Evolutionary conservation across 768 basidiomycete genomes (phyloP), one percentile per base, ranked within the genome.

Genomic region (Suillus brevipes): DNA sequence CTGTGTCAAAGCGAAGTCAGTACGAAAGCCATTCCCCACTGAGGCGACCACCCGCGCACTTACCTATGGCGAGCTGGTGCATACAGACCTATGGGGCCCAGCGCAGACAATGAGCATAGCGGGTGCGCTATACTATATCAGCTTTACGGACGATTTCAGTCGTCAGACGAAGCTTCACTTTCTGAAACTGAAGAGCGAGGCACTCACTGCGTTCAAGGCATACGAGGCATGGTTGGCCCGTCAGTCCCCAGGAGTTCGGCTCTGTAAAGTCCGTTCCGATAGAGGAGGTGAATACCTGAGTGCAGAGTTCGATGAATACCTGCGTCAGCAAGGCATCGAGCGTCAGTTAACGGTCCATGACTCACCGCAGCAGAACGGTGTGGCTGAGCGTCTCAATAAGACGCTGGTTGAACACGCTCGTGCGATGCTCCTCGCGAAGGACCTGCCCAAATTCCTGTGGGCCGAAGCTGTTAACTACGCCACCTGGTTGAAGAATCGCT

Each of bases 401-500:
- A 76, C 74, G 1, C 64, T 78, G 3, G 55, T 75, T 13, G 73
- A 77, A 8, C 52, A 68, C 3, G 69, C 66, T 0, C 63, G 74
- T 0, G 64, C 69, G 1, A 65, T 78, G 60, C 64, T 78, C 2
- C 23, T 61, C 1, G 74, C 74, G 18, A 56, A 68, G 0, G 61
- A 69, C 3, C 63, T 78, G 12, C 71, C 72, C 0, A 58, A 64
- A 43, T 63, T 49, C 16, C 64, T 72, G 20, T 77, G 38, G 70
- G 70, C 20, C 13, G 62, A 20, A 55, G 69, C 28, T 0, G 67
- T 77, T 0, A 62, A 59, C 0, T 73, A 82, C 63, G 76, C 73
- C 0, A 70, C 76, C 0, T 83, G 78, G 73, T 43, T 83, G 38
- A 70, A 73, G 61, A 82, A 82, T 62, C 49, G 74, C 2, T 72